These are phyloP conservation scores for Trichoderma lentiforme DNA, from an alignment of 2,329 filamentous ascomycete species.

Conservation along the genomic window DNA sequence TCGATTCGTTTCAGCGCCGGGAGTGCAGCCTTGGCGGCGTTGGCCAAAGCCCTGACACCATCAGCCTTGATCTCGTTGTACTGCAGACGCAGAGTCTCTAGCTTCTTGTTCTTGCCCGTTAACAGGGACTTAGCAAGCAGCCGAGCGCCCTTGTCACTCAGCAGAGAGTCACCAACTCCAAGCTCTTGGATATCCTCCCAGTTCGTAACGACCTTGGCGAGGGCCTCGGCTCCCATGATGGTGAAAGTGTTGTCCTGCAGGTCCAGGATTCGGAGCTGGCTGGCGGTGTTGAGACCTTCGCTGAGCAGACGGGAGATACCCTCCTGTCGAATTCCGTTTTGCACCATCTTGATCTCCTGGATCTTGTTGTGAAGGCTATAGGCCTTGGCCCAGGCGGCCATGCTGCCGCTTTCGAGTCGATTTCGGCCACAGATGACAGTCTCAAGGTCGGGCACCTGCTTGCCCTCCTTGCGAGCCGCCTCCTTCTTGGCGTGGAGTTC, in stretches of 20 bases:
- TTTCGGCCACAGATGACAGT: constrained; percentile 98
- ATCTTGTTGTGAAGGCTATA: constrained; percentile 81
- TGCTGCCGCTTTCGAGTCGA: constrained; percentile 90
- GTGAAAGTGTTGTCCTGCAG: constrained; percentile 99
- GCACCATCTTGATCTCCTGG: constrained; percentile 90
- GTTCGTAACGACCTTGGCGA: constrained; percentile 68
- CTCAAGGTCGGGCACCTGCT: constrained; percentile 78
- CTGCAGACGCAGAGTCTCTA: constrained; percentile 80
- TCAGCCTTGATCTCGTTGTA: constrained; percentile 89
- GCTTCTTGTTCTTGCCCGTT: constrained; percentile 70
- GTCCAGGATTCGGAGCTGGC: constrained; percentile 71
- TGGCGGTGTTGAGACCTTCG: constrained; percentile 71
- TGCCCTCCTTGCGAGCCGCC: constrained; percentile 66
- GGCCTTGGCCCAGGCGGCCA: constrained; percentile 89
- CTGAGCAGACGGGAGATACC: constrained; percentile 80
- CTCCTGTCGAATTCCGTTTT: constrained; percentile 94
- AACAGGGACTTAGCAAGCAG: constrained; percentile 70
- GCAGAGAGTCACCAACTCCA: constrained; percentile 82
- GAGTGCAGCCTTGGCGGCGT: constrained; percentile 64
- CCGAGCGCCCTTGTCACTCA: constrained; percentile 73
- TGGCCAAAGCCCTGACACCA: constrained; percentile 67
- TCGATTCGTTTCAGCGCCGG: constrained; percentile 81
- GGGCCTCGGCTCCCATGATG: constrained; percentile 69
- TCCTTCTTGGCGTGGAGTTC: constrained; percentile 82
- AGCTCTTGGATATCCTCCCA: constrained; percentile 80